A percentile compares a stretch with the other conserved stretches of the same genome.
Evolutionary conservation across 2,329 filamentous ascomycete genomes (phyloP).

Genomic region (Cytospora piceicola): DNA sequence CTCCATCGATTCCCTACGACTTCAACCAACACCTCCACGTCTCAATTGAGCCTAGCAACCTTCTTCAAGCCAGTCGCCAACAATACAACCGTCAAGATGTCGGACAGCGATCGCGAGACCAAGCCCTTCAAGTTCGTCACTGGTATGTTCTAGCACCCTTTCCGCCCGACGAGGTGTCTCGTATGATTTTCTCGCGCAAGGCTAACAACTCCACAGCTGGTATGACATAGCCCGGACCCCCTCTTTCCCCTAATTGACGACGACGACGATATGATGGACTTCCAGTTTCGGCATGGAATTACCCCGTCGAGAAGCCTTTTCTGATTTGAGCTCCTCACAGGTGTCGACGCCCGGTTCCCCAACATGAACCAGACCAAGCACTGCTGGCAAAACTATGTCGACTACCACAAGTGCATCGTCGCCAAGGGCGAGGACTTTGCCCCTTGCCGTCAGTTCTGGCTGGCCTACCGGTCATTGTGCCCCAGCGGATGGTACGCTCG

Average conservation of each 20-base stretch:
- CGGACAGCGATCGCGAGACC: conserved; percentile 84
- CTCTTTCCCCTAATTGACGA: background rate
- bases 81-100: conserved; percentile 71
- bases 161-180: conserved; percentile 27
- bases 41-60: conserved; percentile 42
- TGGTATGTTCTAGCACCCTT: conserved; percentile 65
- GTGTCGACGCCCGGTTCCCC: conserved; percentile 98
- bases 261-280: conserved; percentile 15
- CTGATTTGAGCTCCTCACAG: conserved; percentile 50
- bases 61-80: conserved; percentile 35
- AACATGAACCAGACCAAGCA: conserved; percentile 99
- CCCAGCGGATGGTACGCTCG: conserved; percentile 90
- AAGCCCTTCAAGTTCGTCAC: conserved; percentile 99
- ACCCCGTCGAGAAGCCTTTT: conserved; percentile 40
- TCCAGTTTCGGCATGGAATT: conserved; percentile 18
- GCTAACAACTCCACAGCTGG: conserved; percentile 37
- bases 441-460: conserved; percentile 94
- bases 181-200: conserved; percentile 34
- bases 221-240: conserved; percentile 31
- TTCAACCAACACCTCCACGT: conserved; percentile 30
- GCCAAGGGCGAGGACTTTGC: conserved; percentile 99
- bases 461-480: conserved; percentile 97
- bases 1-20: conserved; percentile 35
- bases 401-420: conserved; percentile 99
- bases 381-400: conserved; percentile 99